Conservation (phyloP, 768 basidiomycete genomes). For the Phallus indusiatus region DNA sequence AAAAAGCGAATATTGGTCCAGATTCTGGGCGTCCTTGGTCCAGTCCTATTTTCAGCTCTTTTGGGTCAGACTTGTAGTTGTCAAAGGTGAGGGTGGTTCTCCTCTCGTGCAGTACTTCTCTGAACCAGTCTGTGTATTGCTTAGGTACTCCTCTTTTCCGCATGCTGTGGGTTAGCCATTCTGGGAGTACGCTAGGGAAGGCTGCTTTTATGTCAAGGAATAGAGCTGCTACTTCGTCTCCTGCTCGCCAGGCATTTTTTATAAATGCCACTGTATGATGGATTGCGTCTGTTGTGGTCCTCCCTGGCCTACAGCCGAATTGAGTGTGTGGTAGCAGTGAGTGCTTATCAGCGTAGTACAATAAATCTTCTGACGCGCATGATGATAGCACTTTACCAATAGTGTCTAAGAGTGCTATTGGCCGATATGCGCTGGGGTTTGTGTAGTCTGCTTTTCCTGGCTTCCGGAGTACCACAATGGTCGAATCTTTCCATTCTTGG, state of each 20-base stretch:
- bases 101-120: not conserved
- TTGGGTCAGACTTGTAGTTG: not conserved
- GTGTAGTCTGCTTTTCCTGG: slow-evolving; percentile 19
- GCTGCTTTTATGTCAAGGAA: slow-evolving; percentile 5
- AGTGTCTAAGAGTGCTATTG: slow-evolving; percentile 8
- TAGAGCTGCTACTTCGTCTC: slow-evolving; percentile 1
- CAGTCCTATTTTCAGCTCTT: not conserved
- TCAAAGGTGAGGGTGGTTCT: slow-evolving; percentile 1
- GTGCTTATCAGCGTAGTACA: not conserved
- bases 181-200: slow-evolving; percentile 6
- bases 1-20: slow-evolving; percentile 12
- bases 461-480: slow-evolving; percentile 15
- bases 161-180: slow-evolving; percentile 11
- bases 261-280: not conserved
- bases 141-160: slow-evolving; percentile 5
- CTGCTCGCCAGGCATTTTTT: slow-evolving; percentile 3
- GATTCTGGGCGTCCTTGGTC: slow-evolving; percentile 11
- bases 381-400: slow-evolving; percentile 21
- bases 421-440: slow-evolving; percentile 39
- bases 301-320: slow-evolving; percentile 6
- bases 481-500: not conserved
- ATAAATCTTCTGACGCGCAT: not conserved
- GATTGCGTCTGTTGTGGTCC: not conserved
- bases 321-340: not conserved
- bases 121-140: slow-evolving; percentile 10